Base-by-base conservation (phyloP, 2,329 filamentous ascomycete genomes). In the Paraphoma sp. region DNA sequence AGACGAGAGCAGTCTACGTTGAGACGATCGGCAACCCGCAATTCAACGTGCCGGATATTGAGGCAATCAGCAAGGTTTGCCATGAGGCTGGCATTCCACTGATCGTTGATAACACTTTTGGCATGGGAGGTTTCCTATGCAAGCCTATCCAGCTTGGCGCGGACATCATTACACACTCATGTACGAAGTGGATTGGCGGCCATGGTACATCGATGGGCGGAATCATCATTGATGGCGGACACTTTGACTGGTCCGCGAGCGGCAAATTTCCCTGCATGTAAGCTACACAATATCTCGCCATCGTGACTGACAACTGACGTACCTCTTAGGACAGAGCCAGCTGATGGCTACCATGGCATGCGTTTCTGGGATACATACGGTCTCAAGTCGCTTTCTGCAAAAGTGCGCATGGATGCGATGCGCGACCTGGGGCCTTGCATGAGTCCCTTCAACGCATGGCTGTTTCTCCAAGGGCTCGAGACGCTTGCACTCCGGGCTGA, bases 131-230 rank as follows among this genome's bases (percentile, higher is more conserved):
- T 3, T 66, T 55, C n/a, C 48, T 68, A 9, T 58, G 53, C 53
- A 62, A 63, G 30, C 66, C 68, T 7, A 57, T 69, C 38, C 43
- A 49, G 8, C 46, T 63, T 17, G 68, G 74, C 36, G 69, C 66
- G 4, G 65, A 72, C 40, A 69, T 72, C 51, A 59, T 72, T 6
- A 62, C 61, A 1, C 67, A 70, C 45, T 64, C 59, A 14, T 56
- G 53, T 18, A 72, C 72, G 1, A 76, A 72, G 50, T 72, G 69
- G 69, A 68, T 72, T 44, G 69, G 69, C n/a, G 69, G 69, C 5
- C 69, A 72, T 36, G 69, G 69, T 5, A 72, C 69, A 4, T 58
- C 48, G 8, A 65, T 72, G 63, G 69, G 67, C 38, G 69, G 68
- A 6, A 63, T 70, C 12, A 50, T 70, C 28, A 65, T 72, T 43